phyloP scores from a whole-genome alignment of 768 basidiomycete species.

The Lyophyllum decastes region DNA sequence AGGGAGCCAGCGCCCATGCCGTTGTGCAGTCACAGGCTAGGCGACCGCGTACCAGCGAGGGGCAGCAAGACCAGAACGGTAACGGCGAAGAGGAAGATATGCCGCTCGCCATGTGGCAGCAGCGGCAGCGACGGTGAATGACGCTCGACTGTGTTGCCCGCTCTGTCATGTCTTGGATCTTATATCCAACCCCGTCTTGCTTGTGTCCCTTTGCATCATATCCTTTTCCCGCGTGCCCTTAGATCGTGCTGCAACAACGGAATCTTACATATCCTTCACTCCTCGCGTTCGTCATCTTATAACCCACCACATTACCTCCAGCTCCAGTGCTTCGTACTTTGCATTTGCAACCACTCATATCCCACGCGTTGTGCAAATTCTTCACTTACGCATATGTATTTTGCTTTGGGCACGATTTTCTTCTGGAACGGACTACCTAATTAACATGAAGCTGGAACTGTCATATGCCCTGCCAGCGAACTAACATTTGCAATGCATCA shows the following conservation, averaged over 20 bases:
- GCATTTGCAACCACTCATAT: slow-evolving; percentile 7
- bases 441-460: slow-evolving; percentile 11
- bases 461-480: neutral
- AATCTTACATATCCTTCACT: slow-evolving; percentile 7
- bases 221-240: slow-evolving; percentile 11
- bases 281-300: slow-evolving; percentile 9
- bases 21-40: slow-evolving; percentile 37
- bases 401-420: slow-evolving; percentile 13
- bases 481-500: too few species aligned
- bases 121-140: slow-evolving; percentile 61
- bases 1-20: slow-evolving; percentile 68
- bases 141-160: slow-evolving; percentile 3
- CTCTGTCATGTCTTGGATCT: slow-evolving; percentile 6
- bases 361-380: slow-evolving; percentile 13
- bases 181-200: slow-evolving; percentile 11
- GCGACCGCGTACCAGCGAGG: slow-evolving; percentile 44
- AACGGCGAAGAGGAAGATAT: slow-evolving; percentile 75
- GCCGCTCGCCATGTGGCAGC: slow-evolving; percentile 79
- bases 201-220: slow-evolving; percentile 6
- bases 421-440: slow-evolving; percentile 18
- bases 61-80: slow-evolving; percentile 26
- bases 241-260: slow-evolving; percentile 23
- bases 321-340: neutral
- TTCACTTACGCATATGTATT: slow-evolving; percentile 18
- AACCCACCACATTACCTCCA: neutral